Base-by-base conservation (phyloP, 371 early-diverging fungal species). In the Paraphysoderma sedebokerense region DNA sequence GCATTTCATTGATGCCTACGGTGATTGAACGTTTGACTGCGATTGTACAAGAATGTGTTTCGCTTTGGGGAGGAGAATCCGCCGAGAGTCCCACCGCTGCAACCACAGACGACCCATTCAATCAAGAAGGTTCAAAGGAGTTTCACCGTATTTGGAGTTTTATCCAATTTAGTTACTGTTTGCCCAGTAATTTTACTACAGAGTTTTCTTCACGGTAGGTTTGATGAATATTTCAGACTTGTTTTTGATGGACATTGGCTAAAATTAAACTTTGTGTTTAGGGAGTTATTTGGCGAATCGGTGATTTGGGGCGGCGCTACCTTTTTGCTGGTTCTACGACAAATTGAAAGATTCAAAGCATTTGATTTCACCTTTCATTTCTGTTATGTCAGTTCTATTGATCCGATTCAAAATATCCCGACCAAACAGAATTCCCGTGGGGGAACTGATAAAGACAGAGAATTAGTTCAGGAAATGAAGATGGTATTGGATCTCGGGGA, bases 221-320 rank as follows among this genome's bases (percentile, higher is more conserved):
- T 11, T 17, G 12, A 5, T 20, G 28, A 5, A 36, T 51, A 46
- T 1, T 15, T 20, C 42, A 29, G 28, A 19, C 13, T 37, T 27
- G 23, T 28, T 44, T 30, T 42, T 4, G 12, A 26, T 28, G n/a
- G n/a, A n/a, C n/a, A n/a, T n/a, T n/a, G n/a, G n/a, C n/a, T n/a
- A n/a, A n/a, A n/a, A n/a, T n/a, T n/a, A n/a, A n/a, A n/a, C n/a
- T n/a, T n/a, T 20, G 39, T 13, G 3, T 32, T 24, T n/a, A 34
- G 66, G 19, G 65, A 62, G 37, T 40, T 66, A 15, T 68, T 66
- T 53, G 69, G 69, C 3, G 69, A 68, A 24, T 58, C 57, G 5
- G 11, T 65, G 3, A 24, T 46, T 17, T 65, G 64, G 63, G 65
- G 63, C 1, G 65, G 63, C 57, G 58, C 47, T 26, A 60, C 59